Evolutionary conservation across 2,329 filamentous ascomycete species (phyloP).

Genomic region (Ploettnerulaceae sp.): DNA sequence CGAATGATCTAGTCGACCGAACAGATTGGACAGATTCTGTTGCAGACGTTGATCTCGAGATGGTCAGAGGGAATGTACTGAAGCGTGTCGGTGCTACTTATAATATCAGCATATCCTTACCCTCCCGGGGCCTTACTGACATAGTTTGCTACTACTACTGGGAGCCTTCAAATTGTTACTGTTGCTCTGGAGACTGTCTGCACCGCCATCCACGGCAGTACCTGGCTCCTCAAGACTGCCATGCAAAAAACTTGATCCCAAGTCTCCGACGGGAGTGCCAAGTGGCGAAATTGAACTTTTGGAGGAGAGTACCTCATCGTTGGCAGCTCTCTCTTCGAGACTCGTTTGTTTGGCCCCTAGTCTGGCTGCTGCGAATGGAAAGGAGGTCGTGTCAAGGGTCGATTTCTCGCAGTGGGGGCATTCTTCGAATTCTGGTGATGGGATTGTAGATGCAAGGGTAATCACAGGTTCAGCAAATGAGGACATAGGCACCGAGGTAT

Average conservation of each 20-base stretch:
- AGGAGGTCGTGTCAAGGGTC: background rate
- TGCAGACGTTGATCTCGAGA: background rate
- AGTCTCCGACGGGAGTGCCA: background rate
- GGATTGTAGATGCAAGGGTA: background rate
- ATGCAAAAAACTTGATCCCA: too few species aligned
- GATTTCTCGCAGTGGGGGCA: background rate
- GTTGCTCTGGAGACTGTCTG: slow-evolving; percentile 1
- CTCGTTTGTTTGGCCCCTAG: too few species aligned
- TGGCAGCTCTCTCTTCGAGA: too few species aligned
- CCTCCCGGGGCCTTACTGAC: background rate
- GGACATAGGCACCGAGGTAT: background rate
- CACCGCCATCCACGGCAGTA: slow-evolving; percentile 1
- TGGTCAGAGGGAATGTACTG: background rate
- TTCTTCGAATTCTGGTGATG: background rate
- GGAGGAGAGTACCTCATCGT: too few species aligned
- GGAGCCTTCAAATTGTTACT: background rate
- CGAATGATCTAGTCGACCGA: background rate
- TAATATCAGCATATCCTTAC: background rate
- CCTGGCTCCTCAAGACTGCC: background rate
- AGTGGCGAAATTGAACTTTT: background rate
- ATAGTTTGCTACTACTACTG: too few species aligned
- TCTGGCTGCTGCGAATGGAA: too few species aligned
- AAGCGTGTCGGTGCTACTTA: background rate
- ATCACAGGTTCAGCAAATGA: background rate
- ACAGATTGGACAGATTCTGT: background rate